Evolutionary conservation across 2,329 filamentous ascomycete species (phyloP), one percentile per base, ranked within the genome.

Genomic region (Ceratocystis alfenasii): DNA sequence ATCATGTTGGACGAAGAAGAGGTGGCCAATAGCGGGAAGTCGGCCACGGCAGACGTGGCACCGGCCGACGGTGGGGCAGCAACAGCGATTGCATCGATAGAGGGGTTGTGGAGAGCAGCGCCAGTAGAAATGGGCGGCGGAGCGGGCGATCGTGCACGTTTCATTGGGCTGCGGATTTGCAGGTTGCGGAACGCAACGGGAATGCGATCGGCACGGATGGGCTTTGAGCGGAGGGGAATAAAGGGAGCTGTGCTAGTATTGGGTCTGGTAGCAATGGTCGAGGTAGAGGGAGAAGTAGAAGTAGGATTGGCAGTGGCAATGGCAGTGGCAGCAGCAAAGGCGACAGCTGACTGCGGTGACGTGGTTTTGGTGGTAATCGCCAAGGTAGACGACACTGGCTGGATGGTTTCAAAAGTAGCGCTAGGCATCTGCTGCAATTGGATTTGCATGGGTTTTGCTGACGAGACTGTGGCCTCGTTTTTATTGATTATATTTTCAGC

Each of bases 121-220:
- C 74, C 69, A 36, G 66, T 67, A 10, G 66, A 67, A 53, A 67
- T 67, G 8, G 66, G 66, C 63, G 72, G 72, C 48, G 76, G 75
- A 33, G 68, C 66, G 7, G 75, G 75, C 20, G 80, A 80, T 63
- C 76, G 76, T 66, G 78, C 77, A 71, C 80, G 78, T 73, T 81
- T 81, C 65, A 76, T 74, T 28, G 78, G 75, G 65, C 75, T 73
- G 65, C 77, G 76, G 64, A 81, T 74, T 63, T 78, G 76, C 66
- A 81, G 74, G 68, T 74, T 75, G 50, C 77, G 76, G 63, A 81
- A 79, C 50, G 79, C 72, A 20, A 76, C 74, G 12, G 68, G 65
- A 59, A 68, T 66, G 64, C 70, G 67, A 53, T 68, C 67, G 46
- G 68, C 66, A 63, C 55, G 62, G 36, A 59, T 36, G 55, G 57